These are phyloP conservation scores for Pythium dissimile DNA, from an alignment of 352 stramenopile genomes.

Conservation along the genomic window DNA sequence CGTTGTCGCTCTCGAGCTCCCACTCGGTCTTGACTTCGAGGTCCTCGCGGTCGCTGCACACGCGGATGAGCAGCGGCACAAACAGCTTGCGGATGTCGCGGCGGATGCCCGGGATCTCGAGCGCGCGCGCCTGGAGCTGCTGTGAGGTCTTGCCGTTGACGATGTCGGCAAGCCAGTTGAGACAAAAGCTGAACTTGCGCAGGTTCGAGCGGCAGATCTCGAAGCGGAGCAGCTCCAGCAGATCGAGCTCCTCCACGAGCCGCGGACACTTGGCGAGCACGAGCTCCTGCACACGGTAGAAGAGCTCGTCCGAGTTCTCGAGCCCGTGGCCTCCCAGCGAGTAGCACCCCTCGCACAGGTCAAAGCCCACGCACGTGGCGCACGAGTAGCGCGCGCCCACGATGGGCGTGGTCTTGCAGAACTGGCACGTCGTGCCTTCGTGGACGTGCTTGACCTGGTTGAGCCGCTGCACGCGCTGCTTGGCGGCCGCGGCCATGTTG, in stretches of 20 bases:
- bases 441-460: slow-evolving; percentile 67
- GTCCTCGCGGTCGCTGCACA: slow-evolving; percentile 76
- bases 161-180: slow-evolving; percentile 83
- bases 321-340: slow-evolving; percentile 74
- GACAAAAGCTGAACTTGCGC: slow-evolving; percentile 81
- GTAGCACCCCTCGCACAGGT: slow-evolving; percentile 83
- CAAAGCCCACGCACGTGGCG: slow-evolving; percentile 73
- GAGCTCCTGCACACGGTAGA: slow-evolving; percentile 78
- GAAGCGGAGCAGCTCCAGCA: slow-evolving; percentile 80
- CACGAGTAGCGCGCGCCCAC: slow-evolving; percentile 74
- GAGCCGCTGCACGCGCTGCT: slow-evolving; percentile 65
- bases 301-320: slow-evolving; percentile 84
- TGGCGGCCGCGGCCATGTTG: slow-evolving; percentile 64
- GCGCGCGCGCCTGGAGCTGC: slow-evolving; percentile 66
- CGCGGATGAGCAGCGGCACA: slow-evolving; percentile 68
- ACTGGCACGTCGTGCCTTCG: slow-evolving; percentile 74
- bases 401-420: slow-evolving; percentile 77
- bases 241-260: slow-evolving; percentile 56
- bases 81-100: slow-evolving; percentile 80
- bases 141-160: slow-evolving; percentile 71
- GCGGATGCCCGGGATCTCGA: slow-evolving; percentile 78
- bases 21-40: slow-evolving; percentile 85
- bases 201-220: slow-evolving; percentile 85
- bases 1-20: slow-evolving; percentile 77
- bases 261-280: slow-evolving; percentile 61